phyloP scores from a whole-genome alignment of 2,329 filamentous ascomycete genomes.

The Botrytis sinoallii region DNA sequence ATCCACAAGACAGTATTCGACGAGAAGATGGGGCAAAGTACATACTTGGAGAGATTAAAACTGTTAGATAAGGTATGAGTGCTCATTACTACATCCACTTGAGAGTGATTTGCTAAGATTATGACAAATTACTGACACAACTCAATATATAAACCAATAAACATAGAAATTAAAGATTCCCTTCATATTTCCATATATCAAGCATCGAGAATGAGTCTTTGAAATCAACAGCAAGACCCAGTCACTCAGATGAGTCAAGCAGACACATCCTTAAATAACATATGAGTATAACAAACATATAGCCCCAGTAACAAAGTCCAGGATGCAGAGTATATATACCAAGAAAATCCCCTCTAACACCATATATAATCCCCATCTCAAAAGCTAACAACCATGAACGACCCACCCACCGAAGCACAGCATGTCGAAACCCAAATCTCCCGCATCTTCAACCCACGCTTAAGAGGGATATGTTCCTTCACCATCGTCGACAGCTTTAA shows the following conservation, averaged over 20 bases:
- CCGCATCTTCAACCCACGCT: not conserved
- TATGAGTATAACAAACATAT: not conserved
- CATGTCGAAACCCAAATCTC: not conserved
- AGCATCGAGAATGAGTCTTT: not conserved
- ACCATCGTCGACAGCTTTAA: not conserved
- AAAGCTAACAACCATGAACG: not conserved
- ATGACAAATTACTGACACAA: no score
- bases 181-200: not conserved
- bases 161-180: not conserved
- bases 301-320: no score
- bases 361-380: not conserved
- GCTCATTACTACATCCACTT: no score
- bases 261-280: not conserved
- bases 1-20: no score
- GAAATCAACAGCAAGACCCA: rapidly evolving
- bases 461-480: not conserved
- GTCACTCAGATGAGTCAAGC: not conserved
- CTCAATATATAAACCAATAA: no score
- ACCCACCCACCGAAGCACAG: not conserved
- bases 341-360: not conserved
- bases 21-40: no score
- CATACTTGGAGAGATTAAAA: no score
- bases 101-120: not conserved
- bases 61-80: no score
- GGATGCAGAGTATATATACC: not conserved